Evolutionary conservation across 257 asterid genomes (phyloP), one percentile per base, ranked within the genome.

Genomic region (Fraxinus excelsior): DNA sequence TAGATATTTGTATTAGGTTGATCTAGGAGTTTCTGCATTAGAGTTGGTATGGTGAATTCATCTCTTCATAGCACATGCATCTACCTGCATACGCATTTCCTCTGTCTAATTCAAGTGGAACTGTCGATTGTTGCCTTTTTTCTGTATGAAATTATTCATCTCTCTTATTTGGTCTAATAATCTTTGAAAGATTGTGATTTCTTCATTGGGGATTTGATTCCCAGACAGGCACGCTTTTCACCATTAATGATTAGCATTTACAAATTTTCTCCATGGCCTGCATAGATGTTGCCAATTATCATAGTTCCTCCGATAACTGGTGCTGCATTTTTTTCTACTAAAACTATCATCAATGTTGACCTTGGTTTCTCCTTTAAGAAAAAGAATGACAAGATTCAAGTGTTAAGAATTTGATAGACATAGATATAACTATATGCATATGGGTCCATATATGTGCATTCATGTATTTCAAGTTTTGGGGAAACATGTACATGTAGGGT

Each of bases 321-420:
- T 34, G 73, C 73, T 62, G 64, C 44, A 25, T 31, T 60, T 28
- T 60, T 68, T 37, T 69, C 4, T n/a, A 56, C 31, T 74, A 71
- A 23, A 58, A 69, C 28, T 70, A 56, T 32, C 29, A 64, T 53
- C 42, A 65, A 34, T 75, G 37, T 53, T 25, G 74, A 62, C 26
- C 26, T 28, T 67, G 32, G 71, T 51, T 29, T 5, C 21, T 80
- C 65, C 67, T 18, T 40, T 29, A 10, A 18, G 73, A 29, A 77
- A 56, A 62, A 23, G 31, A n/a, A 44, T 77, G 78, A 7, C 21
- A 64, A 25, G 28, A 56, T 56, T 56, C 21, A 56, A 56, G 65
- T 14, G 5, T 56, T 19, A 56, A 56, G 26, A 56, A 56, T 29
- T n/a, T 21, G 51, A 51, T 46, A 14, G 74, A 3, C 60, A 72